Base-by-base conservation (phyloP, 441 rosid genomes). In the Bruguiera hainesii region DNA sequence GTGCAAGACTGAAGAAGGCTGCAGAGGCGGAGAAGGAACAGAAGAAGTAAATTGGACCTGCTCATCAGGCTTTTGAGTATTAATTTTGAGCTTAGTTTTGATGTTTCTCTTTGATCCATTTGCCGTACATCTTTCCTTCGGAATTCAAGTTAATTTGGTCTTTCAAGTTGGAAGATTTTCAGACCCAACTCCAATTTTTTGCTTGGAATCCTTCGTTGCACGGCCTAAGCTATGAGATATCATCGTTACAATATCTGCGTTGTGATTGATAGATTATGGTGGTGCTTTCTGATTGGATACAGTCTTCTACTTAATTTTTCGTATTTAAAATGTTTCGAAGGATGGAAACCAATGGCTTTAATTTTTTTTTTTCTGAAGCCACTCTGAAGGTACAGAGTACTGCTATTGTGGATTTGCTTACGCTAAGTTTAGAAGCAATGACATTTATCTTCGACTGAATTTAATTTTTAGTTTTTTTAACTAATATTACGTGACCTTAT, bases 11-110 rank as follows among this genome's bases (percentile, higher is more conserved):
- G 80, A 88, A 88, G 86, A 85, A 72, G 80, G 95, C 95, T 2
- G 86, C 88, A 0, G 88, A 86, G 39, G 95, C 91, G 18, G 95
- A 83, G 78, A 88, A 86, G 68, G 95, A 88, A 51, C 91, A 83
- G 69, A 88, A 88, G 84, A 88, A 86, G 85, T 88, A 79, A 75
- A 19, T 16, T 23, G 28, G 16, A 53, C 28, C 25, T 23, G 46
- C 10, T 60, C 46, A 20, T n/a, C 11, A 18, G 46, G 25, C 20
- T 30, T 60, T 19, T 23, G 25, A 8, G 25, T 23, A 26, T 53
- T 53, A 15, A 53, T 3, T 53, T 53, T 53, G 15, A 42, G 48
- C 57, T 3, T 13, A 21, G 23, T 9, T 53, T 53, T 52, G 57
- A 25, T 20, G 23, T 20, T 25, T 53, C 10, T 53, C 16, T 53